Base-by-base conservation (phyloP, 2,329 filamentous ascomycete species). In the Cadophora luteo-olivacea region DNA sequence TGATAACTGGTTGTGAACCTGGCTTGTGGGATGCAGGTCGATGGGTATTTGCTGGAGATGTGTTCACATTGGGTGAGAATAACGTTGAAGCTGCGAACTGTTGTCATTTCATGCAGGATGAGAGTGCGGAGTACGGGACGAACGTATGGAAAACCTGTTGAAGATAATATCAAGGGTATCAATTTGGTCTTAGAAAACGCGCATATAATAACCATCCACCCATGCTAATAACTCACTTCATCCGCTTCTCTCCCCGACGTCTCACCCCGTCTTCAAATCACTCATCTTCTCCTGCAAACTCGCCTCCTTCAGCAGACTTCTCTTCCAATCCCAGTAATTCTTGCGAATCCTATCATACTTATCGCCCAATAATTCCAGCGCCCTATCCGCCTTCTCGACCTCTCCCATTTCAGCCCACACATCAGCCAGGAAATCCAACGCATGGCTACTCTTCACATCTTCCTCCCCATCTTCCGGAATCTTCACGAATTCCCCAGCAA, bases 271-370 rank as follows among this genome's bases (percentile, higher is more conserved):
- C 22, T 25, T 45, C 33, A 60, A 45, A 0, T 24, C 33, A 29
- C 12, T 45, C 25, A 49, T 49, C 60, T 51, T 16, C 9, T 51
- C 41, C 14, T 14, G 8, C 45, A 51, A 51, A 22, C 25, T 38
- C 14, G 19, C 66, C 51, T 64, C 68, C 38, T 68, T 73, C 60
- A 77, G 61, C 22, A 57, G 45, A 36, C 25, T 68, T 51, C 72
- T 89, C 77, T 87, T 85, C 81, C 92, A 97, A 75, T 92, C 90
- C 96, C 96, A 99, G 81, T 97, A 99, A 72, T 94, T 95, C 72
- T 89, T 90, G 68, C 96, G 85, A 69, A 99, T 91, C 7, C 92
- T 93, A 84, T 99, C 96, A 86, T 94, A 99, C 82, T 90, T 94
- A 76, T 91, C 89, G 60, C 88, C 91, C 76, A 99, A 79, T 70